Base-by-base conservation (phyloP, 2,329 filamentous ascomycete species). In the Penicillium thymicola region DNA sequence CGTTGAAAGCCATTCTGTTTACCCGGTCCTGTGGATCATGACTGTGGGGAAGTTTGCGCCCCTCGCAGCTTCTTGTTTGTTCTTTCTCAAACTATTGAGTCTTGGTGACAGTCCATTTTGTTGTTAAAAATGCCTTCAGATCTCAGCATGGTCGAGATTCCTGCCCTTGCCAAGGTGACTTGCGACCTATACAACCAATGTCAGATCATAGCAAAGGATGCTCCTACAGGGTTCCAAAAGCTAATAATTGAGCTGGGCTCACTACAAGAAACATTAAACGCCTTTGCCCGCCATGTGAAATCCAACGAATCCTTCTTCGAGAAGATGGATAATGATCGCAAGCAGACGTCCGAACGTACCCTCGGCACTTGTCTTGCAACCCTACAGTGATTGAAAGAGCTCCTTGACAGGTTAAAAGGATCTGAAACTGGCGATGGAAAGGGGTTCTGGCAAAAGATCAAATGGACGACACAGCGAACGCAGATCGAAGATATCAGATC, bases 121-220 rank as follows among this genome's bases (percentile, higher is more conserved):
- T 51, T 9, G 14, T 37, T n/a, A 37, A 62, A 62, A 41, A 70
- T 70, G 65, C 37, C 60, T 28, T 58, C 63, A 16, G 59, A 57
- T 42, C 57, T 65, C 41, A 64, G 61, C 3, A 45, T 62, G 11
- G 43, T 59, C 4, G 70, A 72, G 46, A 58, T 70, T 6, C 55
- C 64, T 8, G 53, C 64, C 30, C 54, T 71, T 30, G 59, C 61
- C 18, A 66, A 65, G 52, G 44, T 67, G 32, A 61, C 67, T 41
- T 68, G 64, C 62, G 67, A 71, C 36, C 46, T 72, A 14, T 65
- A 70, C 49, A 64, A 64, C 37, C 66, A 62, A 46, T 72, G 65
- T 49, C 60, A 65, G 36, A 42, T 62, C 14, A 56, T 70, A 21
- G 59, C 64, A 2, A 61, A 63, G 21, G 65, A 67, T 43, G 67